Conservation (phyloP, 192 early-diverging fungal genomes). For the Coemansia sp. region DNA sequence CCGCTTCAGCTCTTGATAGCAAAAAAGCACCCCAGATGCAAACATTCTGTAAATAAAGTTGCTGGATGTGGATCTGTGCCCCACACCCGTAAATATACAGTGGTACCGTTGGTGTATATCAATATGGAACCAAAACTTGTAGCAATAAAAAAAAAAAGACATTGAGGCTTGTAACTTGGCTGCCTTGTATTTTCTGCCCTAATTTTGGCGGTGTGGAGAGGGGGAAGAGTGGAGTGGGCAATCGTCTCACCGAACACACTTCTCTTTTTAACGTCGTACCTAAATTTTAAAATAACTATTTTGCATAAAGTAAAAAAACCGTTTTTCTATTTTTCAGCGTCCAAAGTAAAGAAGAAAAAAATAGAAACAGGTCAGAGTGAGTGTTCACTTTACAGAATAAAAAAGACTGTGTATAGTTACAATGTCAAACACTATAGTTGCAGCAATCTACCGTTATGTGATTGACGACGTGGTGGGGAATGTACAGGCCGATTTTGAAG, state of each 20-base stretch:
- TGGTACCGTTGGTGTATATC: too few relatives aligned
- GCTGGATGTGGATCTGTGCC: neutral
- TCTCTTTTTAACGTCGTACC: neutral
- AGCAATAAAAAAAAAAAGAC: too few relatives aligned
- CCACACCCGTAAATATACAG: neutral
- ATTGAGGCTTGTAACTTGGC: too few relatives aligned
- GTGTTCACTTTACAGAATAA: neutral
- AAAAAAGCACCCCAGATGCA: neutral
- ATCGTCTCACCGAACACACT: neutral
- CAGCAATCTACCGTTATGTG: conserved; percentile 76
- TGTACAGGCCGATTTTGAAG: conserved; percentile 81
- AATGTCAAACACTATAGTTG: conserved; percentile 55
- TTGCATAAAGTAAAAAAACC: neutral
- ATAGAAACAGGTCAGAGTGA: neutral
- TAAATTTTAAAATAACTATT: neutral
- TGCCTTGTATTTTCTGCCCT: neutral
- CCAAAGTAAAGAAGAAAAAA: neutral
- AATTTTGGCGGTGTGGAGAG: too few relatives aligned
- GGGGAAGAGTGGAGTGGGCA: neutral
- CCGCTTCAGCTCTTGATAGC: neutral
- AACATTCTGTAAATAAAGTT: neutral
- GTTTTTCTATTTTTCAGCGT: neutral
- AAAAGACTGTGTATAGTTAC: neutral
- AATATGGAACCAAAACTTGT: too few relatives aligned
- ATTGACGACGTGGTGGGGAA: conserved; percentile 93